These are phyloP conservation scores for Lachancea fermentati DNA, from an alignment of 805 yeast genomes.

Conservation along the genomic window DNA sequence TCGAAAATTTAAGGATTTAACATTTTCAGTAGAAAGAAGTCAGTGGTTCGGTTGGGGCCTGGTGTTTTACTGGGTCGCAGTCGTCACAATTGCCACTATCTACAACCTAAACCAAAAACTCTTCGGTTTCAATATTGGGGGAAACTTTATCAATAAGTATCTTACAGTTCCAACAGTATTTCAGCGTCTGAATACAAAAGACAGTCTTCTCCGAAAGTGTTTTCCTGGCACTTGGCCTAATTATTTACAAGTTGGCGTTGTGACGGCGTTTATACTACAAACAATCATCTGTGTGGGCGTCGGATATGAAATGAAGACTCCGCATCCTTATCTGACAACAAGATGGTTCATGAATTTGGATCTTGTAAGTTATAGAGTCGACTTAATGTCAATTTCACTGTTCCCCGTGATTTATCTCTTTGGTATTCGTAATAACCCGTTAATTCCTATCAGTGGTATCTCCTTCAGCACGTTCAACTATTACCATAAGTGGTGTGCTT, in stretches of 20 bases:
- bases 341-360: slow-evolving; percentile 33
- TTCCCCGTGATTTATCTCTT: slow-evolving; percentile 57
- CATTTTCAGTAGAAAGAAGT: slow-evolving; percentile 35
- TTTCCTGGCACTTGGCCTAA: slow-evolving; percentile 32
- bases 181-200: slow-evolving; percentile 19
- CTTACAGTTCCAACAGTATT: slow-evolving; percentile 28
- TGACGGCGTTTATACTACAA: slow-evolving; percentile 29
- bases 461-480: slow-evolving; percentile 52
- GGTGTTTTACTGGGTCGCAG: slow-evolving; percentile 37
- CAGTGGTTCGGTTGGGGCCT: slow-evolving; percentile 44
- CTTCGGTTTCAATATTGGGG: slow-evolving; percentile 23
- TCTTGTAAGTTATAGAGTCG: slow-evolving; percentile 50
- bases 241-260: slow-evolving; percentile 28
- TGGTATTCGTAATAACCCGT: slow-evolving; percentile 69
- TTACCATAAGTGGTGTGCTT: slow-evolving; percentile 64
- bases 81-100: slow-evolving; percentile 31
- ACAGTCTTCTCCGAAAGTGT: slow-evolving; percentile 16
- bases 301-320: slow-evolving; percentile 32
- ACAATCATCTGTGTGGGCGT: slow-evolving; percentile 32
- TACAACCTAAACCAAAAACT: slow-evolving; percentile 25
- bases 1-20: slow-evolving; percentile 34
- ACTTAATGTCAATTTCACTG: slow-evolving; percentile 43
- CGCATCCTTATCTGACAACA: slow-evolving; percentile 35
- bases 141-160: slow-evolving; percentile 20
- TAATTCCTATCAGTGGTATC: slow-evolving; percentile 58